Evolutionary conservation across 139 green algal species (phyloP).

Genomic region (Chlamydomonas asymmetrica): DNA sequence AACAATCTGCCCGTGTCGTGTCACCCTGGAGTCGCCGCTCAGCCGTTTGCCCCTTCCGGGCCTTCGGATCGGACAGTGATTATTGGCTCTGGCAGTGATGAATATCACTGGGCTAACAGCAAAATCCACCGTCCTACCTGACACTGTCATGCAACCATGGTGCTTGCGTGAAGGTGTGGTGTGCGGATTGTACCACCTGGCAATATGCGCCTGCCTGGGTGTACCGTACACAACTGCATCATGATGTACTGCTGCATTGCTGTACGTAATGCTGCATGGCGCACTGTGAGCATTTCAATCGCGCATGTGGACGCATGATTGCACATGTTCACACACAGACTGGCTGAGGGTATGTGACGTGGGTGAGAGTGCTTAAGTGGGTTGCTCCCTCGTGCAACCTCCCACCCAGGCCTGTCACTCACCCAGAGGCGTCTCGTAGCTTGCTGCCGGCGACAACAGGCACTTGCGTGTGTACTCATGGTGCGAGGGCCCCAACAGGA

Average conservation of each 20-base stretch:
- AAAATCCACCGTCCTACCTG: no score
- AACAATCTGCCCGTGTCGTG: not conserved
- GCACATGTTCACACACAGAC: not conserved
- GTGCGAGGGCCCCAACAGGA: constrained; percentile 90
- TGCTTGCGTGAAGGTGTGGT: no score
- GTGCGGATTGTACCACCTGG: no score
- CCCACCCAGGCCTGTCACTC: not conserved
- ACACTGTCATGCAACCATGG: no score
- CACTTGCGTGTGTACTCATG: constrained; percentile 83
- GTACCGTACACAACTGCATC: no score
- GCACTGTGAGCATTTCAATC: no score
- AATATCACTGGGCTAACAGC: not conserved
- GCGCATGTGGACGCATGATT: not conserved
- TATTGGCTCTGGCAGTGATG: not conserved
- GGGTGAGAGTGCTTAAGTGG: not conserved
- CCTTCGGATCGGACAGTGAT: not conserved
- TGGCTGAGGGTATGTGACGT: not conserved
- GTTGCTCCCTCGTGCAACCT: not conserved
- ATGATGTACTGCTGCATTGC: no score
- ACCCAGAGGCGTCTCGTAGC: constrained; percentile 89
- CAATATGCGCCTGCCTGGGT: no score
- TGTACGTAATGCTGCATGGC: no score
- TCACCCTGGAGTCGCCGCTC: not conserved
- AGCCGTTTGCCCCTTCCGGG: not conserved
- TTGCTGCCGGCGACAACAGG: constrained; percentile 58